A percentile compares a stretch with the other conserved stretches of the same genome.
Evolutionary conservation across 2,329 filamentous ascomycete species (phyloP).

Genomic region (Fusarium sp.): DNA sequence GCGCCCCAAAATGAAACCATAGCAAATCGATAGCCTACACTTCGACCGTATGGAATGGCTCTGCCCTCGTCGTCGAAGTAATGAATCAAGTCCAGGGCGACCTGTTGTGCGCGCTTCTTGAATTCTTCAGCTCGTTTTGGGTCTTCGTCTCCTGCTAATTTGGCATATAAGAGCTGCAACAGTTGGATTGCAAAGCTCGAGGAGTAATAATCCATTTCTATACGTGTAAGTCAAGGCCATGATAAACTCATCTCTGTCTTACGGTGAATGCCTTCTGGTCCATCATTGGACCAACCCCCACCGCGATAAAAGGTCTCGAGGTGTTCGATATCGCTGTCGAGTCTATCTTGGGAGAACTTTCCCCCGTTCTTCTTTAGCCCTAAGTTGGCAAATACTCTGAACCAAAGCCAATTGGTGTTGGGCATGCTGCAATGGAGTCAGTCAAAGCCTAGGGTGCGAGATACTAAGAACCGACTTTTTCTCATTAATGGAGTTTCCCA

Average conservation of each 20-base stretch:
- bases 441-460: neutral
- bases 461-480: conserved; percentile 67
- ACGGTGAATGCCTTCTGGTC: conserved; percentile 80
- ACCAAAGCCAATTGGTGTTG: conserved; percentile 80
- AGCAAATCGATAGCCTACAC: conserved; percentile 84
- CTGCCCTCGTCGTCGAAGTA: conserved; percentile 81
- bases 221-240: conserved; percentile 13
- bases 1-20: conserved; percentile 89
- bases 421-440: conserved; percentile 69
- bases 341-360: conserved; percentile 74
- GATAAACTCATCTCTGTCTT: conserved; percentile 35
- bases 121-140: conserved; percentile 76
- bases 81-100: conserved; percentile 78
- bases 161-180: conserved; percentile 81
- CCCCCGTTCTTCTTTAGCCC: conserved; percentile 81
- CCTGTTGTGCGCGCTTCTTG: conserved; percentile 73
- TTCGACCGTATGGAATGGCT: conserved; percentile 81
- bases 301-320: conserved; percentile 86
- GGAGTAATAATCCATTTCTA: conserved; percentile 87
- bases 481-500: conserved; percentile 81
- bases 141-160: conserved; percentile 76
- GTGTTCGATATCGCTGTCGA: conserved; percentile 82
- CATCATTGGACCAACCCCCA: conserved; percentile 85
- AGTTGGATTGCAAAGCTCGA: conserved; percentile 87
- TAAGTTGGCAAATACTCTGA: conserved; percentile 85